phyloP scores from a whole-genome alignment of 768 basidiomycete genomes.

The Suillus sp. region DNA sequence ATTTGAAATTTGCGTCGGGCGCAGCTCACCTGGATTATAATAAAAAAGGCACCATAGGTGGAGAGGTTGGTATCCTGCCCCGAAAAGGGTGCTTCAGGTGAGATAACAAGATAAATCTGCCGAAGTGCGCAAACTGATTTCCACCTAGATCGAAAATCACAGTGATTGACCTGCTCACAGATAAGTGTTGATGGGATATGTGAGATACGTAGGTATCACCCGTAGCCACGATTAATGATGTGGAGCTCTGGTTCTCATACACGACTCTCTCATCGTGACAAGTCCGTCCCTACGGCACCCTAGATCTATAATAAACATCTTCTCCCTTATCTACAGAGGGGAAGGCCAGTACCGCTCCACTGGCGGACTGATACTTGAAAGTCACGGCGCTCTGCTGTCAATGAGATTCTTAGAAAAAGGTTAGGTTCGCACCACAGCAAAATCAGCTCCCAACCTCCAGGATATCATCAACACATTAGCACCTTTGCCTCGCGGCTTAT shows the following conservation, averaged over 20 bases:
- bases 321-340: not conserved
- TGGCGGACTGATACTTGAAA: not conserved
- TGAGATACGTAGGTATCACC: not conserved
- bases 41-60: not conserved
- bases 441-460: not conserved
- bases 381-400: not conserved
- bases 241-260: not conserved
- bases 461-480: not conserved
- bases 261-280: not conserved
- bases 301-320: not conserved
- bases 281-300: not conserved
- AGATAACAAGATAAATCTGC: not conserved
- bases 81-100: not conserved
- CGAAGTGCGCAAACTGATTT: not conserved
- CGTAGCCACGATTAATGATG: not conserved
- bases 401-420: not conserved
- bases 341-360: not conserved
- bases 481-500: constrained; percentile 5
- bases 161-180: not conserved
- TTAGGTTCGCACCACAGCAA: constrained; percentile 7
- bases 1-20: not conserved
- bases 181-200: not conserved
- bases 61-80: not conserved
- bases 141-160: not conserved
- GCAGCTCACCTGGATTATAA: not conserved